Evolutionary conservation across 2,329 filamentous ascomycete genomes (phyloP).

Genomic region (Pseudodiploospora longispora): DNA sequence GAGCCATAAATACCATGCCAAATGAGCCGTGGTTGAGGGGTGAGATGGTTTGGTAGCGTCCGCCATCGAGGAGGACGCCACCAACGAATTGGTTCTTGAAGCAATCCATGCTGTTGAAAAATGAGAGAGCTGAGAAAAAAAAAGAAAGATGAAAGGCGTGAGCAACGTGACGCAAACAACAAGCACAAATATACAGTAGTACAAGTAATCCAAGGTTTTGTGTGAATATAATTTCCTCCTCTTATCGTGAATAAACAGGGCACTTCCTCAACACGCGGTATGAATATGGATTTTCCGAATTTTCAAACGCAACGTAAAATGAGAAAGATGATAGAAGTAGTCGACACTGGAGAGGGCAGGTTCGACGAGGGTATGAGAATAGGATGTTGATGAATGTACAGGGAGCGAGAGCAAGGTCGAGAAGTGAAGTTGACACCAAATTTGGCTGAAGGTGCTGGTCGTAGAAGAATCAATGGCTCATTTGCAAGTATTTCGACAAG

Average conservation of each 20-base stretch:
- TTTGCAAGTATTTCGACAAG: constrained; percentile 21
- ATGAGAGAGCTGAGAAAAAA: constrained; percentile 6
- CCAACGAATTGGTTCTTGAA: constrained; percentile 73
- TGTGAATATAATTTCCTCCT: constrained; percentile 10
- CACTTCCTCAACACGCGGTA: background rate
- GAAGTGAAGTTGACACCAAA: constrained; percentile 16
- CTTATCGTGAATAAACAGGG: constrained; percentile 2
- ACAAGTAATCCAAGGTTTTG: constrained; percentile 14
- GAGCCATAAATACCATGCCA: constrained; percentile 94
- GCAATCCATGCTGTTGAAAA: constrained; percentile 59
- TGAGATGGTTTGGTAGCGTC: constrained; percentile 83
- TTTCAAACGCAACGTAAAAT: constrained; percentile 6
- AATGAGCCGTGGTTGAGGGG: constrained; percentile 98
- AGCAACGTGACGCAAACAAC: constrained; percentile 5
- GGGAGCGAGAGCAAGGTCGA: constrained; percentile 14
- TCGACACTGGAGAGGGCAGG: constrained; percentile 8
- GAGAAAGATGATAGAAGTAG: constrained; percentile 10
- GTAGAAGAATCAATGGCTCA: constrained; percentile 34
- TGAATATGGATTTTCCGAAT: background rate
- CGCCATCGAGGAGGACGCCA: constrained; percentile 67
- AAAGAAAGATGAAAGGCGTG: constrained; percentile 9
- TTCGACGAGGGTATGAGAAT: constrained; percentile 9
- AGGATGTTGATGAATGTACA: constrained; percentile 26
- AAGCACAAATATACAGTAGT: constrained; percentile 18
- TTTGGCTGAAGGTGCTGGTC: constrained; percentile 18